Conservation (phyloP, 805 yeast genomes). For the Isabelozyma gotoi region DNA sequence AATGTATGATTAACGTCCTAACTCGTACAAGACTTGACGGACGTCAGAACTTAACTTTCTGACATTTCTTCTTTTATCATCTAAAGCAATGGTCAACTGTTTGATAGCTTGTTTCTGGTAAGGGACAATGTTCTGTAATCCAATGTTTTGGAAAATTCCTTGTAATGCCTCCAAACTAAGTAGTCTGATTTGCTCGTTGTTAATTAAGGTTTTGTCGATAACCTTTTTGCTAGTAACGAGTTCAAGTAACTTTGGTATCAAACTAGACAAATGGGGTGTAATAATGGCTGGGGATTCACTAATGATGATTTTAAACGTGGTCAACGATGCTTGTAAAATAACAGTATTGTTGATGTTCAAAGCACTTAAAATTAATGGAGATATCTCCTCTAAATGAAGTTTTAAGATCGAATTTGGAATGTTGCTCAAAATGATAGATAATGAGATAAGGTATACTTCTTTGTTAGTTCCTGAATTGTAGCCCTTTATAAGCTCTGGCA, state of each 20-base stretch:
- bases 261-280: slow-evolving; percentile 50
- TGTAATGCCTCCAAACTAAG: slow-evolving; percentile 57
- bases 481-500: slow-evolving; percentile 54
- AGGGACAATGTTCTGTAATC: slow-evolving; percentile 46
- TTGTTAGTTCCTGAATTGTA: slow-evolving; percentile 41
- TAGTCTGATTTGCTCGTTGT: slow-evolving; percentile 52
- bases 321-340: slow-evolving; percentile 60
- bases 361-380: slow-evolving; percentile 74
- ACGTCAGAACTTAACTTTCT: slow-evolving; percentile 77
- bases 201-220: slow-evolving; percentile 18
- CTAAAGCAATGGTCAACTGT: slow-evolving; percentile 53
- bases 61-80: slow-evolving; percentile 71
- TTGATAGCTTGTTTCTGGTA: slow-evolving; percentile 50
- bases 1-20: slow-evolving; percentile 10
- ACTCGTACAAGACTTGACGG: slow-evolving; percentile 72
- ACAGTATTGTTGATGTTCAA: slow-evolving; percentile 45
- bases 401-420: slow-evolving; percentile 61
- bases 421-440: slow-evolving; percentile 66
- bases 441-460: slow-evolving; percentile 59
- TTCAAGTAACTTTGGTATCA: slow-evolving; percentile 55
- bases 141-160: slow-evolving; percentile 39
- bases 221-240: slow-evolving; percentile 21
- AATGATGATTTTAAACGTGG: slow-evolving; percentile 54
- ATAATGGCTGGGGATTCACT: slow-evolving; percentile 55
- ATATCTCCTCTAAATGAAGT: slow-evolving; percentile 60